phyloP scores from a whole-genome alignment of 192 early-diverging fungal species.

The Entrophospora sp. region DNA sequence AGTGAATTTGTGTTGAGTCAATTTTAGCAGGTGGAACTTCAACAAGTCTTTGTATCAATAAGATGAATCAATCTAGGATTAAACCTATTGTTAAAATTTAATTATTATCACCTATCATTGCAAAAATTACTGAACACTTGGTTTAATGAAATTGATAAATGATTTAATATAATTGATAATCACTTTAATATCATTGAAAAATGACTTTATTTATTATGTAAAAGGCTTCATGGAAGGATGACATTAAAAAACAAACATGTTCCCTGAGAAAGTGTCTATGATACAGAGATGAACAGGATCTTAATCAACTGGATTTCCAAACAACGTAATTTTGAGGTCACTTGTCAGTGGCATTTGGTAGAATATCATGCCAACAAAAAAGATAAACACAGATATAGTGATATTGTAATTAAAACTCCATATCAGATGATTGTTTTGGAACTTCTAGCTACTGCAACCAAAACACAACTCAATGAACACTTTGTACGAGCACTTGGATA shows the following conservation, averaged over 20 bases:
- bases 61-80: too few relatives aligned
- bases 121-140: too few relatives aligned
- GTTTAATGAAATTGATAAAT: too few relatives aligned
- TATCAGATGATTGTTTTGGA: constrained; percentile 16
- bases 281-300: constrained; percentile 24
- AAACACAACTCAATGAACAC: constrained; percentile 7
- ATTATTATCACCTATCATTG: too few relatives aligned
- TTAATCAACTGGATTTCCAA: constrained; percentile 19
- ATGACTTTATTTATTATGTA: too few relatives aligned
- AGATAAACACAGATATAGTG: constrained; percentile 8
- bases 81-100: too few relatives aligned
- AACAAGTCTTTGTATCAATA: too few relatives aligned
- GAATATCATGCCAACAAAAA: constrained; percentile 5
- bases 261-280: constrained; percentile 23
- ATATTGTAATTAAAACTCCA: constrained; percentile 15
- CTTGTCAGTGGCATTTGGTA: constrained; percentile 23
- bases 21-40: too few relatives aligned
- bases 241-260: constrained; percentile 3
- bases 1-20: too few relatives aligned
- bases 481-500: constrained; percentile 10
- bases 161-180: too few relatives aligned
- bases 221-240: too few relatives aligned
- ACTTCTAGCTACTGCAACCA: constrained; percentile 21
- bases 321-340: constrained; percentile 10
- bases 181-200: too few relatives aligned